Percentiles rank a stretch among this genome's conserved stretches.
These are phyloP conservation scores for Cyclotella baltica DNA, from an alignment of 108 stramenopile genomes.

Conservation along the genomic window DNA sequence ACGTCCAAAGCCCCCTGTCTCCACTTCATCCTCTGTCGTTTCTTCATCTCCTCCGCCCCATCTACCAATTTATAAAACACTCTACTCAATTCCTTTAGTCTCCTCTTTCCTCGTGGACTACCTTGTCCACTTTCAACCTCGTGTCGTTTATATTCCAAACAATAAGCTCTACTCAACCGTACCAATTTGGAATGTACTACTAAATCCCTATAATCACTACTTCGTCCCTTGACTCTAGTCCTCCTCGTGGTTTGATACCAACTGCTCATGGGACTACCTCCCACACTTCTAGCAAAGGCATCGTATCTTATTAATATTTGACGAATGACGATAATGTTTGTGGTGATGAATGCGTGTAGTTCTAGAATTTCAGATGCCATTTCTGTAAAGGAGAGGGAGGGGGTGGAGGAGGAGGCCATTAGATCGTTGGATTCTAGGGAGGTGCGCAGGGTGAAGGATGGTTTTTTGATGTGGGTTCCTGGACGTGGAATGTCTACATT, in stretches of 20 bases:
- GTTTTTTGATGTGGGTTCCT: too few relatives aligned
- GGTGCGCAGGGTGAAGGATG: not conserved
- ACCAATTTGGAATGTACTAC: conserved; percentile 31
- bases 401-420: not conserved
- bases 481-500: too few relatives aligned
- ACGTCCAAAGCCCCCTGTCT: conserved; percentile 32
- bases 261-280: conserved; percentile 66
- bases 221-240: conserved; percentile 21
- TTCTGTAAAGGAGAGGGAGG: conserved; percentile 25
- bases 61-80: conserved; percentile 34
- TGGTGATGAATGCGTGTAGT: conserved; percentile 67
- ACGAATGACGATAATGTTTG: conserved; percentile 64
- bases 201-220: conserved; percentile 32
- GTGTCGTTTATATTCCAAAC: conserved; percentile 22
- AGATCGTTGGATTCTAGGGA: not conserved
- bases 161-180: conserved; percentile 35
- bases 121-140: conserved; percentile 25
- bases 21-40: conserved; percentile 23
- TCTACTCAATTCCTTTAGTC: conserved; percentile 19
- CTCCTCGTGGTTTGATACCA: conserved; percentile 61
- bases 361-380: conserved; percentile 65
- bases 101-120: conserved; percentile 5
- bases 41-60: conserved; percentile 29
- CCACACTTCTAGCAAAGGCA: conserved; percentile 63
- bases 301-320: conserved; percentile 80